Evolutionary conservation across 2,329 filamentous ascomycete genomes (phyloP), one percentile per base, ranked within the genome.

Genomic region (Fusarium aywerte): DNA sequence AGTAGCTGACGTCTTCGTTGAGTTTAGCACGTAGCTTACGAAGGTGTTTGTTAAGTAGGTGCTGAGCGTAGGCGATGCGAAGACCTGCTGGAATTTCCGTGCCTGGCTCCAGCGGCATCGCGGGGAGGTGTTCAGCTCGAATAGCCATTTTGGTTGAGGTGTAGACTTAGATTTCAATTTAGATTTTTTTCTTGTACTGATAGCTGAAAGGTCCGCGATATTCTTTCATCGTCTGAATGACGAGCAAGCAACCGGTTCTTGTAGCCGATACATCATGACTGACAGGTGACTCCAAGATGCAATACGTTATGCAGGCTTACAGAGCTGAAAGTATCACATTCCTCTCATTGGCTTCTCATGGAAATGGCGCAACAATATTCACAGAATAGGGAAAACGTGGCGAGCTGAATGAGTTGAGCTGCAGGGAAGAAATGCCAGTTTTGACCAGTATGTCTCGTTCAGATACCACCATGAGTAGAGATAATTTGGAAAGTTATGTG

Each of bases 241-340:
- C 4, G 5, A 21, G 7, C 11, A 3, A 29, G 5, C 11, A 1
- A n/a, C 5, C 3, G 4, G 2, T 35, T 36, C 16, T 52, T 44
- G 44, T 52, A 43, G 27, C 4, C 27, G 11, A 6, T 1, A 7
- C 8, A 5, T 10, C 5, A 2, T 10, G 20, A 15, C 10, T 3
- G 20, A 5, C 7, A n/a, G 5, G 7, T 35, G 4, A 7, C 15
- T n/a, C 8, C 11, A 8, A 13, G 13, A n/a, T 0, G 0, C 4
- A 5, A 4, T 38, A n/a, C 5, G 29, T 25, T 1, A 36, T 38
- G 29, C 16, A 29, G 31, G 31, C 42, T 58, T 16, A 25, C 35
- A 27, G 11, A 58, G 25, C 13, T 59, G 53, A 59, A 13, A 32
- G 16, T 9, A 18, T 42, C 29, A 32, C 53, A 59, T 58, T 59